Evolutionary conservation across 768 basidiomycete species (phyloP).

Genomic region (Tulasnella sp.): DNA sequence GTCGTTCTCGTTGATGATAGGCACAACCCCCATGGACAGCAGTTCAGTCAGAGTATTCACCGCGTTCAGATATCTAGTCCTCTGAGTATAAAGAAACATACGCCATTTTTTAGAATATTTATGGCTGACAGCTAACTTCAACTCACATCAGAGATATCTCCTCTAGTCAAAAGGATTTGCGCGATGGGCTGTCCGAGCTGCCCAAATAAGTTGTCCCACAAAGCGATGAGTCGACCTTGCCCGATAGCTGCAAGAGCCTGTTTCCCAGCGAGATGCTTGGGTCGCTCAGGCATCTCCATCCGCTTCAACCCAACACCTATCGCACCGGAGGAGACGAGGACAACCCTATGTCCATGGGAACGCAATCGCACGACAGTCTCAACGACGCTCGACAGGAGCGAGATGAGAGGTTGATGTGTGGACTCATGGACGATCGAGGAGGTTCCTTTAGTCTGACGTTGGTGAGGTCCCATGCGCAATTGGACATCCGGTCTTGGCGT

Average conservation of each 20-base stretch:
- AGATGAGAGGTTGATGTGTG: constrained; percentile 84
- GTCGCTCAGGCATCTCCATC: constrained; percentile 70
- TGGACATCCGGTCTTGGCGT: background rate
- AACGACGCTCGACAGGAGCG: constrained; percentile 82
- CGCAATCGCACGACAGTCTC: constrained; percentile 79
- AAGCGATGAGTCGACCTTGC: constrained; percentile 87
- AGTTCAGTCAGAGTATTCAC: constrained; percentile 91
- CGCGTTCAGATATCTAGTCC: constrained; percentile 91
- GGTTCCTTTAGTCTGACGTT: constrained; percentile 46
- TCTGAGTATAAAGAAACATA: constrained; percentile 40
- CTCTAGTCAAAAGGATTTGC: constrained; percentile 85
- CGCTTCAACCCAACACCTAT: constrained; percentile 90
- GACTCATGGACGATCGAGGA: constrained; percentile 94
- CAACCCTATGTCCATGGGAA: constrained; percentile 78
- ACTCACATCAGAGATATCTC: constrained; percentile 90
- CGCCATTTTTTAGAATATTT: constrained; percentile 12
- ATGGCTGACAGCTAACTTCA: constrained; percentile 15
- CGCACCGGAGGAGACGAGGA: constrained; percentile 94
- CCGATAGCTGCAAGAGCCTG: constrained; percentile 97
- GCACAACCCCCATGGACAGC: constrained; percentile 86
- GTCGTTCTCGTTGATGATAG: constrained; percentile 99
- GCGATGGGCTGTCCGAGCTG: constrained; percentile 92
- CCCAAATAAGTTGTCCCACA: constrained; percentile 95
- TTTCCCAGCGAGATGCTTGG: constrained; percentile 80
- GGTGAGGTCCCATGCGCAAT: background rate